These are phyloP conservation scores for Candida suzukii DNA, from an alignment of 805 yeast species.

Conservation along the genomic window DNA sequence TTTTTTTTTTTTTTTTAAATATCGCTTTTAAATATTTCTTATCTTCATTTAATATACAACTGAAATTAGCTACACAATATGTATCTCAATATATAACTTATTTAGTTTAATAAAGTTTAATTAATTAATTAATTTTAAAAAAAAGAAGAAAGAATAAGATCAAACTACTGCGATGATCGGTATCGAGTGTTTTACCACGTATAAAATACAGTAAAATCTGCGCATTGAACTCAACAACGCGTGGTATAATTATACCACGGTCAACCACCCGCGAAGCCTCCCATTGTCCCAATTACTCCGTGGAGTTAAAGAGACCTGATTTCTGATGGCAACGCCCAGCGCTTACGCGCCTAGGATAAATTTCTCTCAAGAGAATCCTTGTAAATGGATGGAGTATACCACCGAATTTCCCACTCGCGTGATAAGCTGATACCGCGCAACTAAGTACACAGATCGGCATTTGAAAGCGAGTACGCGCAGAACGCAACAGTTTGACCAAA, in stretches of 20 bases:
- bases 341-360: slow-evolving; percentile 28
- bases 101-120: too few relatives aligned
- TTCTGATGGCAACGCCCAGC: slow-evolving; percentile 33
- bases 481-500: slow-evolving; percentile 1
- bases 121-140: not conserved
- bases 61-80: too few relatives aligned
- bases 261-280: slow-evolving; percentile 33
- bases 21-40: too few relatives aligned
- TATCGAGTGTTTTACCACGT: slow-evolving; percentile 29
- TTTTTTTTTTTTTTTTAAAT: too few relatives aligned
- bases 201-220: slow-evolving; percentile 26
- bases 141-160: slow-evolving; percentile 3
- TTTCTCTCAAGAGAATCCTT: slow-evolving; percentile 26
- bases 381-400: slow-evolving; percentile 21
- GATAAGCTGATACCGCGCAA: not conserved
- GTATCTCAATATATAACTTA: too few relatives aligned
- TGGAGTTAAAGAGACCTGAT: slow-evolving; percentile 11
- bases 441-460: not conserved
- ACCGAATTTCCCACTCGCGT: slow-evolving; percentile 37
- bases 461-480: slow-evolving; percentile 8
- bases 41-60: too few relatives aligned
- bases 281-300: slow-evolving; percentile 25
- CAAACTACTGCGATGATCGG: slow-evolving; percentile 29
- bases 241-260: slow-evolving; percentile 8
- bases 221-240: slow-evolving; percentile 33